Evolutionary conservation across 1,284 basidiomycete genomes (phyloP).

Genomic region (Rhodotorula sp.): DNA sequence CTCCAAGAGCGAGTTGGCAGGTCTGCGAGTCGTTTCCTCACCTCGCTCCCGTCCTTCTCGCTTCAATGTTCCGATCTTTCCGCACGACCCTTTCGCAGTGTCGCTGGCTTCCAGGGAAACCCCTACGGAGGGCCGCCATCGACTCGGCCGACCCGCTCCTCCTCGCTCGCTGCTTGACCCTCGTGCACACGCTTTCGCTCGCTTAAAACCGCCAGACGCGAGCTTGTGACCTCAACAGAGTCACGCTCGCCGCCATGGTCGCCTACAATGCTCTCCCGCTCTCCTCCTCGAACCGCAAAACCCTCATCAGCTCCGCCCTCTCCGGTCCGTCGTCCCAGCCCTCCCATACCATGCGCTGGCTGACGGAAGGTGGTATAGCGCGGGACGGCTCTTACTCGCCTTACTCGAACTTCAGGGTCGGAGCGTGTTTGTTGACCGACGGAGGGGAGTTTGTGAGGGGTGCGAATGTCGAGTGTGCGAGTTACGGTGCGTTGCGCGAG

Average conservation of each 20-base stretch:
- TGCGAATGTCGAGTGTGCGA: constrained; percentile 51
- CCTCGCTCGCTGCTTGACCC: too few species aligned
- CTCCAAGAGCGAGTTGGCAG: too few species aligned
- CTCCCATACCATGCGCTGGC: background rate
- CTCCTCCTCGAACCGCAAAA: constrained; percentile 7
- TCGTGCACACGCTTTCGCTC: too few species aligned
- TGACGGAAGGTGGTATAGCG: constrained; percentile 6
- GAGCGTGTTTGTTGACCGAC: constrained; percentile 47
- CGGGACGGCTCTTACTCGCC: constrained; percentile 36
- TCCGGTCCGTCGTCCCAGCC: constrained; percentile 2
- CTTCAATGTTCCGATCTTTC: too few species aligned
- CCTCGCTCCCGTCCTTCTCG: background rate
- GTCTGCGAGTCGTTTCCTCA: too few species aligned
- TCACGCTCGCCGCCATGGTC: constrained; percentile 4
- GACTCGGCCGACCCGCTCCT: too few species aligned
- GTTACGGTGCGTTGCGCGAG: constrained; percentile 41
- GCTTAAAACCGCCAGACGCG: background rate
- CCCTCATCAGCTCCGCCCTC: constrained; percentile 18
- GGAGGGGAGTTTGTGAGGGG: constrained; percentile 48
- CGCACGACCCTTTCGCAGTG: too few species aligned
- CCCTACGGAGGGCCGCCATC: too few species aligned
- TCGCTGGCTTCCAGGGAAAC: too few species aligned
- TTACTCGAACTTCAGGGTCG: constrained; percentile 49
- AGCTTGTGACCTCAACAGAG: too few species aligned
- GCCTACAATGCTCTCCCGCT: constrained; percentile 16